Evolutionary conservation across 2,329 filamentous ascomycete species (phyloP).

Genomic region (Alternaria sp.): DNA sequence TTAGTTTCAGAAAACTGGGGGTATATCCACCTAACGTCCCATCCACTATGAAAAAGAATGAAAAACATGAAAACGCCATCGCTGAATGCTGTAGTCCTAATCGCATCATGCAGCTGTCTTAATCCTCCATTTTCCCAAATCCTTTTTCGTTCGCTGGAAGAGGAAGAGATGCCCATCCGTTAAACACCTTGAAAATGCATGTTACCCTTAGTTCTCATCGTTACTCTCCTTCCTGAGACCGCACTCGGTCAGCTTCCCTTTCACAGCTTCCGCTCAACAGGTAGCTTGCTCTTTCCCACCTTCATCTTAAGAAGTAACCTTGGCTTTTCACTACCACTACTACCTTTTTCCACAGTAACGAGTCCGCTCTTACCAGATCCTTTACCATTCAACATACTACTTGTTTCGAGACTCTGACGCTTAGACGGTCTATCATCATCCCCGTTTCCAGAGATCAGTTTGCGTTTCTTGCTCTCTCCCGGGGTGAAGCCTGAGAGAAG

Average conservation of each 20-base stretch:
- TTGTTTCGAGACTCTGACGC: constrained; percentile 39
- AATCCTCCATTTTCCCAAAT: background rate
- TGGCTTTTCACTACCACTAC: constrained; percentile 19
- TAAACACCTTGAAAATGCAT: constrained; percentile 12
- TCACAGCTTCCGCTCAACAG: background rate
- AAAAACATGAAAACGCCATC: constrained; percentile 29
- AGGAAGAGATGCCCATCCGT: background rate
- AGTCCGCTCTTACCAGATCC: constrained; percentile 23
- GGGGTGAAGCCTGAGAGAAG: constrained; percentile 22
- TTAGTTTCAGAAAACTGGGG: constrained; percentile 4
- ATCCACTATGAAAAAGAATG: background rate
- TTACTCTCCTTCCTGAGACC: background rate
- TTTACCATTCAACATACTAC: constrained; percentile 23
- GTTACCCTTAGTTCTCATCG: background rate
- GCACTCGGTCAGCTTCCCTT: too few species aligned
- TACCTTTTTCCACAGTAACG: constrained; percentile 29
- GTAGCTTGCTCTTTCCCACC: constrained; percentile 26
- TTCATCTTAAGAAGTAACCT: constrained; percentile 34
- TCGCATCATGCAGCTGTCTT: constrained; percentile 6
- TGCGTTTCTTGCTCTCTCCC: constrained; percentile 35
- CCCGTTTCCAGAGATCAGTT: constrained; percentile 19
- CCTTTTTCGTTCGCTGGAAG: background rate
- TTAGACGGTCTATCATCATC: constrained; percentile 38
- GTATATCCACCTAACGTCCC: constrained; percentile 14
- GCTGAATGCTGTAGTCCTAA: constrained; percentile 30